These are phyloP conservation scores for Amylocystis lapponica DNA, from an alignment of 768 basidiomycete genomes.

Conservation along the genomic window DNA sequence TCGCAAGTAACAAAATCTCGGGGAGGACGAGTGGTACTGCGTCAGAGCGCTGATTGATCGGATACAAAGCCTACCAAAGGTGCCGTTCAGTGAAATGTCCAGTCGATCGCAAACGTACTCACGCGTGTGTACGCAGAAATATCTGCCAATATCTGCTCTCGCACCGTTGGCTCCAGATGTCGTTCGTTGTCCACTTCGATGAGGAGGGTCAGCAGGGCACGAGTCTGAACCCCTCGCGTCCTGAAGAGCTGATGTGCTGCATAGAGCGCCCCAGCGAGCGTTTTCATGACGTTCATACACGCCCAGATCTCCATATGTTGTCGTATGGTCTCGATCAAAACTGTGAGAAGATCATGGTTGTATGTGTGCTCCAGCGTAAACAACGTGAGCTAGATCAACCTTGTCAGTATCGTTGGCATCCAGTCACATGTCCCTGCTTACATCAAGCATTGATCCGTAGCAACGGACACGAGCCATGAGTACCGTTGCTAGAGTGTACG, in stretches of 20 bases:
- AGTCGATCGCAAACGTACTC: conserved; percentile 17
- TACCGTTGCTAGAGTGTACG: conserved; percentile 53
- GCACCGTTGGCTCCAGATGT: conserved; percentile 48
- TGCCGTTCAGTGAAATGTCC: too few species aligned
- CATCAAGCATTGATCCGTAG: conserved; percentile 67
- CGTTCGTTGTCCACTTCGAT: conserved; percentile 59
- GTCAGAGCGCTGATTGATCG: conserved; percentile 28
- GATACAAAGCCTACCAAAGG: conserved; percentile 42
- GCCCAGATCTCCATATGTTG: conserved; percentile 72
- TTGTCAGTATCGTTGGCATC: not conserved
- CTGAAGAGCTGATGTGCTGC: conserved; percentile 60
- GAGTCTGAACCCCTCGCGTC: conserved; percentile 57
- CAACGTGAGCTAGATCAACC: conserved; percentile 24
- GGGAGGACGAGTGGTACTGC: conserved; percentile 38
- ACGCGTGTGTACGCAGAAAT: conserved; percentile 59
- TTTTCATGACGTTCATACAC: conserved; percentile 59
- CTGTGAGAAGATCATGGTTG: conserved; percentile 47
- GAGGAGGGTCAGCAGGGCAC: conserved; percentile 55
- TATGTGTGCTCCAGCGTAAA: conserved; percentile 46
- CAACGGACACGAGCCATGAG: conserved; percentile 57
- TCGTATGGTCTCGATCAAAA: conserved; percentile 66
- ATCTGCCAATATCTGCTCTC: conserved; percentile 57
- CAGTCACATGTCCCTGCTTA: conserved; percentile 27
- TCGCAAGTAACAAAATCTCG: conserved; percentile 64
- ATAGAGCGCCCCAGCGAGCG: conserved; percentile 55